A percentile compares a stretch with the other conserved stretches of the same genome.
phyloP scores from a whole-genome alignment of 805 yeast species.

The Kurtzmaniella cleridarum region DNA sequence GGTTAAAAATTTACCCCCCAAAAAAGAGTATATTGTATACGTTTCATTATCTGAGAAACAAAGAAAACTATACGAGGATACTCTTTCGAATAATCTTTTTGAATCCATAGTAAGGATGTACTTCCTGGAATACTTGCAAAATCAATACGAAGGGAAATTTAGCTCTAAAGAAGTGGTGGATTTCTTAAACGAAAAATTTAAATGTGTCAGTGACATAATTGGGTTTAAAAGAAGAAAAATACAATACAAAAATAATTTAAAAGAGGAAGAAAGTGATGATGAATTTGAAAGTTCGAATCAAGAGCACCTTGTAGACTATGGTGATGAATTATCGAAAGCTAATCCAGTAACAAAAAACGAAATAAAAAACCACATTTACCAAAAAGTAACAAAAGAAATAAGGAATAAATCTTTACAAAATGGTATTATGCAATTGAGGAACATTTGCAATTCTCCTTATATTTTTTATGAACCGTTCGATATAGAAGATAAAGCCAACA shows the following conservation, averaged over 20 bases:
- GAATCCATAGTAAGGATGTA: constrained; percentile 40
- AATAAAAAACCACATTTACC: constrained; percentile 11
- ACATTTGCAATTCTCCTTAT: constrained; percentile 82
- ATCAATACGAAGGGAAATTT: constrained; percentile 26
- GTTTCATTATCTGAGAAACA: constrained; percentile 63
- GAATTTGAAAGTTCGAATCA: constrained; percentile 15
- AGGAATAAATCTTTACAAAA: constrained; percentile 47
- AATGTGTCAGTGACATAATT: constrained; percentile 9
- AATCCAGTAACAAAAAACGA: constrained; percentile 5
- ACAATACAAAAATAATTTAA: constrained; percentile 4
- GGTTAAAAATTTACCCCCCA: constrained; percentile 68
- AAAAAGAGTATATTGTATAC: constrained; percentile 82
- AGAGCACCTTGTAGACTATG: background rate
- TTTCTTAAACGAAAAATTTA: constrained; percentile 36
- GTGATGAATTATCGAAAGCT: background rate
- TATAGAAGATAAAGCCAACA: constrained; percentile 34
- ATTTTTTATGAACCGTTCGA: constrained; percentile 71
- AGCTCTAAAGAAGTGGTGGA: constrained; percentile 24
- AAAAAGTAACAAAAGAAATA: constrained; percentile 18
- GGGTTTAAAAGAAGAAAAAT: constrained; percentile 8
- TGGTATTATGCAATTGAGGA: constrained; percentile 76
- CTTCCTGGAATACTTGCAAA: constrained; percentile 46
- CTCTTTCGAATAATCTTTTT: constrained; percentile 42
- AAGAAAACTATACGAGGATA: constrained; percentile 52
- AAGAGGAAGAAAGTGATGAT: constrained; percentile 26